Base-by-base conservation (phyloP, 208 protist genomes). In the Leishmania mexicana region DNA sequence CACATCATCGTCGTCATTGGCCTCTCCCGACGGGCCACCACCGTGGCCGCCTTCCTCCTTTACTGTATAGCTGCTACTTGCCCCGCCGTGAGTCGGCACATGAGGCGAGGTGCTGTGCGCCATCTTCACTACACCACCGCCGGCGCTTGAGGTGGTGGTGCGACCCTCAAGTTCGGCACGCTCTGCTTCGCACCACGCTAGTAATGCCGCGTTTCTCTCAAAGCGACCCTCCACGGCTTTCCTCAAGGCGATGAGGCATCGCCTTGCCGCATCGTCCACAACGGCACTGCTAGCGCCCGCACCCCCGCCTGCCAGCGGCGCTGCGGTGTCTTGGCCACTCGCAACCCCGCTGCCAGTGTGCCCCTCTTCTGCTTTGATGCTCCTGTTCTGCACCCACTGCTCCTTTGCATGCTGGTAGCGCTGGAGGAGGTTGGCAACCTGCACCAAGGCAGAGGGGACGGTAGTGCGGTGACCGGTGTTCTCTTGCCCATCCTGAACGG, bases 371-470 rank as follows among this genome's bases (percentile, higher is more conserved):
- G 74, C 74, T 42, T 85, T 85, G 70, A 79, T 64, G 72, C 31
- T 75, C 68, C 77, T 80, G 77, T 81, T 81, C 28, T 80, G 87
- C 76, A 81, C 68, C 83, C 86, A 96, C 70, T 92, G 83, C 78
- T 91, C 84, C 81, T 94, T 93, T 8, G 89, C 88, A 72, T 92
- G 90, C 65, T 87, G 83, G 85, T 97, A 97, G 40, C 87, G 89
- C 54, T 85, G 68, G 77, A 95, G 87, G n/a, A 93, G 62, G 49
- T 71, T 77, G 31, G 89, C 84, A 58, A 91, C 82, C 51, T 87
- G 86, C 78, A 90, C 80, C 76, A 97, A 74, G 47, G 85, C 77
- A 28, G 83, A 51, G 8, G 83, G 81, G 70, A 89, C 85, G 71
- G 85, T 76, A 45, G 75, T 58, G 58, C 70, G 64, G 58, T 75